Evolutionary conservation across 106 monocot genomes (phyloP), one percentile per base, ranked within the genome.

Genomic region (Phalaenopsis equestris): DNA sequence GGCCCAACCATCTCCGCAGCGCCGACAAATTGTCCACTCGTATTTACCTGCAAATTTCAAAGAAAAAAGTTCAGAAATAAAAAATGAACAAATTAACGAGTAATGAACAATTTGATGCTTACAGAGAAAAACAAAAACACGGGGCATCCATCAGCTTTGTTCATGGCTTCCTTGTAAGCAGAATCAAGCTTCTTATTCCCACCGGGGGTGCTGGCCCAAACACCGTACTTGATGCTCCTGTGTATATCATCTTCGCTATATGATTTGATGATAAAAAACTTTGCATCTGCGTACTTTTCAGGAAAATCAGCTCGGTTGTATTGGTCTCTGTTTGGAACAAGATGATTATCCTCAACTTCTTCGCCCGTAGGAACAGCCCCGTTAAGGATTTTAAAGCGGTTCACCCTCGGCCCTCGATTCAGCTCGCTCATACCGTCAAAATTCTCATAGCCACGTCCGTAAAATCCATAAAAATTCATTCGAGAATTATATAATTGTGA

Each of bases 231-330:
- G 46, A 97, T 81, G 75, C 96, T 97, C 86, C 94, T 98, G 77
- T 98, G 94, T 74, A 98, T 78, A 80, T 98, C 94, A 86, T 94
- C 97, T 79, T 98, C 97, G 48, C 92, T 94, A 61, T 98, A 98
- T 5, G 94, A 94, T 57, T 98, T 98, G 72, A 98, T 98, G 15
- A 98, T 73, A 83, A 89, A 98, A 68, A 97, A 94, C 75, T 88
- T 94, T 12, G 97, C 97, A 84, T 90, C 83, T 0, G 57, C 17
- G 76, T 94, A 92, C 9, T 80, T 52, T 52, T 52, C 52, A 52
- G 52, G 52, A 52, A 97, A 94, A 72, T 90, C 93, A 42, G 47
- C 81, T 42, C 61, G 73, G 87, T 97, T 97, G 64, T 82, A 97
- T 48, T 86, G 83, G 9, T 90, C 85, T 81, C 49, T 90, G 49